Evolutionary conservation across 2,329 filamentous ascomycete species (phyloP).

Genomic region (Talaromyces rugulosus): DNA sequence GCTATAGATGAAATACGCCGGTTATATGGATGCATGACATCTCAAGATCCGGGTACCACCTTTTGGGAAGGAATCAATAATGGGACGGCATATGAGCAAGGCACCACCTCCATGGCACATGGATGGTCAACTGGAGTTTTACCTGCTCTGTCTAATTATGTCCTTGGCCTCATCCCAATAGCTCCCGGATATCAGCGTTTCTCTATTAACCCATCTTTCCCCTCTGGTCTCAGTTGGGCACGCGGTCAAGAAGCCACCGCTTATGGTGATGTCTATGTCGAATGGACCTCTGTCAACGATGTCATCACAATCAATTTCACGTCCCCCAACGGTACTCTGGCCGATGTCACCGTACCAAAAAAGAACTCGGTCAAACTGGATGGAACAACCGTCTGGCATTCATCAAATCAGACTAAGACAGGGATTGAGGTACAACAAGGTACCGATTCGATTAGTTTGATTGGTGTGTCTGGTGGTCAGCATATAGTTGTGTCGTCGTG

Average conservation of each 20-base stretch:
- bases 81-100: slow-evolving; percentile 43
- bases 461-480: neutral
- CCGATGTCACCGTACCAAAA: slow-evolving; percentile 10
- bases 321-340: slow-evolving; percentile 6
- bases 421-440: neutral
- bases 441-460: neutral
- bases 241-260: slow-evolving; percentile 43
- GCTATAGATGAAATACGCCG: slow-evolving; percentile 46
- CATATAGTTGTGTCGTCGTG: neutral
- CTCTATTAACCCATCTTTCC: slow-evolving; percentile 37
- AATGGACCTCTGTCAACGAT: slow-evolving; percentile 28
- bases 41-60: slow-evolving; percentile 44
- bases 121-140: slow-evolving; percentile 52
- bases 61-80: slow-evolving; percentile 49
- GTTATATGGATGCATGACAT: slow-evolving; percentile 50
- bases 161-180: slow-evolving; percentile 46
- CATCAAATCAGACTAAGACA: neutral
- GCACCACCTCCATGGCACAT: slow-evolving; percentile 49
- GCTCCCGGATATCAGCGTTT: slow-evolving; percentile 38
- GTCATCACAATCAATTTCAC: slow-evolving; percentile 4
- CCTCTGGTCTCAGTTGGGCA: slow-evolving; percentile 41
- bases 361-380: neutral
- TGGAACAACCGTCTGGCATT: neutral
- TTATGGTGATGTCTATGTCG: slow-evolving; percentile 33
- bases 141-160: slow-evolving; percentile 43